phyloP scores from a whole-genome alignment of 768 basidiomycete genomes.

The Austroboletus festivus region DNA sequence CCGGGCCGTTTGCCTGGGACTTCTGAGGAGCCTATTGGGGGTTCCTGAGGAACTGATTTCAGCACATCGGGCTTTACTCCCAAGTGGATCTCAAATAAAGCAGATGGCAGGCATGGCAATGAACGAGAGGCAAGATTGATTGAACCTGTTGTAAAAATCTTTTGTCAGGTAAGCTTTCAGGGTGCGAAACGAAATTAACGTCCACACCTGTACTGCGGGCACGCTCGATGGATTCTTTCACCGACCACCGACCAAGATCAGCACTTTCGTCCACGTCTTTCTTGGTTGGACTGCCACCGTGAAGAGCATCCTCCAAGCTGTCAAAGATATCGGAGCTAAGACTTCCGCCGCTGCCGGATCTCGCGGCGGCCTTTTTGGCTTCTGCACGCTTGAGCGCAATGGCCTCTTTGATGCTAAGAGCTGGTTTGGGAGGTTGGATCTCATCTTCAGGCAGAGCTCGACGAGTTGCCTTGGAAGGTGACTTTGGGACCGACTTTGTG shows the following conservation, averaged over 20 bases:
- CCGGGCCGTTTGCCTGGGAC: constrained; percentile 37
- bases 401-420: constrained; percentile 65
- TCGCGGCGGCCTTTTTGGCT: constrained; percentile 54
- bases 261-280: constrained; percentile 48
- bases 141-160: constrained; percentile 49
- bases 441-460: constrained; percentile 22
- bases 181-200: constrained; percentile 30
- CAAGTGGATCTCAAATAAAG: constrained; percentile 77
- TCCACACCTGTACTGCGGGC: constrained; percentile 71
- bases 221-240: constrained; percentile 74
- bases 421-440: constrained; percentile 29
- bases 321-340: constrained; percentile 36
- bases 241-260: constrained; percentile 54
- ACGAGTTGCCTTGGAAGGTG: constrained; percentile 30
- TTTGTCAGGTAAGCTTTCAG: constrained; percentile 45
- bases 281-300: constrained; percentile 23
- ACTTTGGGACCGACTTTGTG: constrained; percentile 38
- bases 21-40: constrained; percentile 41
- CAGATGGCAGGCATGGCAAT: constrained; percentile 70
- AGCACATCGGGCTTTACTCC: constrained; percentile 70
- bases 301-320: constrained; percentile 49
- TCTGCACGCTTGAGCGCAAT: constrained; percentile 79
- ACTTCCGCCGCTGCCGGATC: constrained; percentile 24
- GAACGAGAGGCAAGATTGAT: constrained; percentile 75
- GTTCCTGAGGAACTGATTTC: constrained; percentile 61